A percentile compares a stretch with the other conserved stretches of the same genome.
Evolutionary conservation across 2,329 filamentous ascomycete genomes (phyloP).

Genomic region (Botrytis cinerea): DNA sequence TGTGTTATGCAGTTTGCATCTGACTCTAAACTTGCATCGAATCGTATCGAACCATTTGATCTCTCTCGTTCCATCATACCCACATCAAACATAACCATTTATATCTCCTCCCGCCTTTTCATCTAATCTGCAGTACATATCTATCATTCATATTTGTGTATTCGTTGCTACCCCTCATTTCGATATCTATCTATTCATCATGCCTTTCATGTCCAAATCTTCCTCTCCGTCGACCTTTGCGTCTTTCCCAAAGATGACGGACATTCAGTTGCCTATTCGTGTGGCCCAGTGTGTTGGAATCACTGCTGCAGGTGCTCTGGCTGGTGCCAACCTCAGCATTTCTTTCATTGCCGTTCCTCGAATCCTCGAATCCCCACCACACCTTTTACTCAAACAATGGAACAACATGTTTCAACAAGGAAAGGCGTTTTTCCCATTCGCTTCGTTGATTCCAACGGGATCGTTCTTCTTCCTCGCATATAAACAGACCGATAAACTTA

Average conservation of each 20-base stretch:
- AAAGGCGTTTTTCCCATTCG: slow-evolving; percentile 42
- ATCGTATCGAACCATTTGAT: slow-evolving; percentile 9
- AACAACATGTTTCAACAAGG: slow-evolving; percentile 46
- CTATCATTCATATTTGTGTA: background rate
- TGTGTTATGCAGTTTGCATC: slow-evolving; percentile 12
- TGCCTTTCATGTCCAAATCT: slow-evolving; percentile 19
- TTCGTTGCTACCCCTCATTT: slow-evolving; percentile 2
- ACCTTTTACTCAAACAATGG: slow-evolving; percentile 59
- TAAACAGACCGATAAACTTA: slow-evolving; percentile 31
- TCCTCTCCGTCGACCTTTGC: slow-evolving; percentile 20
- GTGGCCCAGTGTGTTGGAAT: slow-evolving; percentile 53
- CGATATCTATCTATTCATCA: slow-evolving; percentile 11
- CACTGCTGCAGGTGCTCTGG: slow-evolving; percentile 50
- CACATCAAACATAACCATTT: slow-evolving; percentile 18
- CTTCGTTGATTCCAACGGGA: slow-evolving; percentile 46
- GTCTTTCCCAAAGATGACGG: slow-evolving; percentile 2
- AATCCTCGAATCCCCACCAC: slow-evolving; percentile 56
- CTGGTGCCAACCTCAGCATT: slow-evolving; percentile 44
- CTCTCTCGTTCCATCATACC: background rate
- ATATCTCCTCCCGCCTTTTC: background rate
- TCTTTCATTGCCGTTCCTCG: slow-evolving; percentile 53
- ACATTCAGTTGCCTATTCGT: slow-evolving; percentile 42
- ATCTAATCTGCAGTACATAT: slow-evolving; percentile 12
- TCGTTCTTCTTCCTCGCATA: slow-evolving; percentile 51
- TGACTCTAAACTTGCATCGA: slow-evolving; percentile 14